These are phyloP conservation scores for Cryptococcus deneoformans DNA, from an alignment of 1,284 basidiomycete species.

Conservation along the genomic window DNA sequence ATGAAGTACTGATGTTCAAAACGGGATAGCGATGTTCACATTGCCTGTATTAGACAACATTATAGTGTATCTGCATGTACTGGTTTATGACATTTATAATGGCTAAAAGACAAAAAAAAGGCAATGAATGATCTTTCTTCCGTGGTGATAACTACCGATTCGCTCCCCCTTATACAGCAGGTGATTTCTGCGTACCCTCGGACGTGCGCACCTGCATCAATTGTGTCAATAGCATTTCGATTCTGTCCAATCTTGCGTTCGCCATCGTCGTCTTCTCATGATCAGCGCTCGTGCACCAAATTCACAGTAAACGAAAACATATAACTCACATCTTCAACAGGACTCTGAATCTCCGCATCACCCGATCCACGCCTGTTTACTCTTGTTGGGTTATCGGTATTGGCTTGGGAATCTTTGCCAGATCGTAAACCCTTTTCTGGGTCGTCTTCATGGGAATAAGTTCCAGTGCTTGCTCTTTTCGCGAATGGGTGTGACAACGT, in stretches of 20 bases:
- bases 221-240: conserved; percentile 24
- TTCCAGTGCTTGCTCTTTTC: conserved; percentile 3
- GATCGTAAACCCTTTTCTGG: background rate
- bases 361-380: conserved; percentile 38
- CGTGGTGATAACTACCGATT: background rate
- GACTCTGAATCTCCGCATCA: conserved; percentile 20
- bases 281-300: background rate
- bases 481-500: background rate
- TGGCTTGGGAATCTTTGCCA: background rate
- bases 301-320: background rate
- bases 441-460: background rate
- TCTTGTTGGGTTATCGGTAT: conserved; percentile 11
- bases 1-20: too few species aligned
- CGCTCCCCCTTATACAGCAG: background rate
- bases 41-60: too few species aligned
- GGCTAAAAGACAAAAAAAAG: background rate
- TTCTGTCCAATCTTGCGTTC: conserved; percentile 24
- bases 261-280: conserved; percentile 14
- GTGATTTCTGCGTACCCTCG: background rate
- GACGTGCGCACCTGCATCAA: conserved; percentile 8
- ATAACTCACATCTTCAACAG: conserved; percentile 17
- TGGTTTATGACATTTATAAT: too few species aligned
- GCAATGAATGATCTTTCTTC: background rate
- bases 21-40: too few species aligned
- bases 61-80: too few species aligned